Evolutionary conservation across 1,284 basidiomycete genomes (phyloP), one percentile per base, ranked within the genome.

Genomic region (Microbotryum scabiosae): DNA sequence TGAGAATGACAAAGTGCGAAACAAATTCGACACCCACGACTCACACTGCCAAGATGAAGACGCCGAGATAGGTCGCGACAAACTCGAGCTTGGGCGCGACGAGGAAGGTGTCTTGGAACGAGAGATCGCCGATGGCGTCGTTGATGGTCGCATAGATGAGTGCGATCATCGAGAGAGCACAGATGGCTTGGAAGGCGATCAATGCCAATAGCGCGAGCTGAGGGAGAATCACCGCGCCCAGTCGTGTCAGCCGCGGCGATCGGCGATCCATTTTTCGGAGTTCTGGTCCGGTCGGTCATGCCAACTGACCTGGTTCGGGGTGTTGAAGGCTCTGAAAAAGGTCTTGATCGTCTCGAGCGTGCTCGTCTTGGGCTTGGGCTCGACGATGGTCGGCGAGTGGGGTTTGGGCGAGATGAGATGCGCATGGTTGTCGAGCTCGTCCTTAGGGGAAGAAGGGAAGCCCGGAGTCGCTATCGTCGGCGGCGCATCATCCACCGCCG

Each of bases 41-140:
- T 46, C 6, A 64, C 63, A 64, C 67, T 21, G 67, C 67, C 32
- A 68, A 59, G 54, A 68, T 66, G 54, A 68, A 68, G 32, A 68
- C 54, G 3, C 51, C 56, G n/a, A 68, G 52, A 46, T 68, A 68
- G 21, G 67, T 68, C 6, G 64, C 64, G 5, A 68, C 62, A 2
- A 56, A 53, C 30, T 62, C 59, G 20, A 68, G 64, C 20, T 63
- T 51, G 1, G 66, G 66, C 20, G 65, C 61, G 14, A 25, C 46
- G 2, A 28, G 50, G 36, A 68, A 52, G 0, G 52, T 32, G 7
- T 60, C 61, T 5, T 49, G 12, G 2, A 59, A 53, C 2, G 46
- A 23, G 7, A 65, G 21, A 32, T 63, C 59, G 36, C 65, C 65
- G 9, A 59, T 67, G 28, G 60, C 62, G 10, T 57, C 43, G 5